These are phyloP conservation scores for Grosmannia huntii DNA, from an alignment of 2,329 filamentous ascomycete genomes.

Conservation along the genomic window DNA sequence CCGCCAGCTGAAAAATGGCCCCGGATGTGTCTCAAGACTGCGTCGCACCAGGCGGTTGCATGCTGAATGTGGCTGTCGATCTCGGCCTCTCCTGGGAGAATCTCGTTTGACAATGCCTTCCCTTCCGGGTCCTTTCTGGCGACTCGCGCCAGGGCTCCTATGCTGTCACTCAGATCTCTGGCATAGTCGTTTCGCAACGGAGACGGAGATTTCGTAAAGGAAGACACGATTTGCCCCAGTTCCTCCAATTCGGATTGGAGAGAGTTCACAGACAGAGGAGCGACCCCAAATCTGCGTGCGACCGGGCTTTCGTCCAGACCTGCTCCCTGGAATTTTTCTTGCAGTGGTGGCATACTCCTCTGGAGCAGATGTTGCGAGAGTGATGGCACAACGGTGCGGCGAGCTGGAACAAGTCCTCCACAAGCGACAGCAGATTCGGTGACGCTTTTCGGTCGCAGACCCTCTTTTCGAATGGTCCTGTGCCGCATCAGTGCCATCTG, in stretches of 20 bases:
- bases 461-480: neutral
- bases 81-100: neutral
- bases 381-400: neutral
- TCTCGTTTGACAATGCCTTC: neutral
- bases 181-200: constrained; percentile 8
- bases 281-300: neutral
- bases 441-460: neutral
- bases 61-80: neutral
- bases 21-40: neutral
- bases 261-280: neutral
- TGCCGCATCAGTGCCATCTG: neutral
- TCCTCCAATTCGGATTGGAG: constrained; percentile 9
- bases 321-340: neutral
- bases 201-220: constrained; percentile 15
- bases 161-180: constrained; percentile 14
- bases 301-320: no score
- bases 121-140: neutral
- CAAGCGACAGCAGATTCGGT: no score
- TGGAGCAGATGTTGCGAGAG: neutral
- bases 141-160: constrained; percentile 4
- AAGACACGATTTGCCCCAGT: constrained; percentile 20
- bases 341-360: neutral
- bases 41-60: neutral
- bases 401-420: neutral
- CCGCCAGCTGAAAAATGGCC: neutral